Evolutionary conservation across 257 asterid genomes (phyloP), one percentile per base, ranked within the genome.

Genomic region (Cinchona pubescens): DNA sequence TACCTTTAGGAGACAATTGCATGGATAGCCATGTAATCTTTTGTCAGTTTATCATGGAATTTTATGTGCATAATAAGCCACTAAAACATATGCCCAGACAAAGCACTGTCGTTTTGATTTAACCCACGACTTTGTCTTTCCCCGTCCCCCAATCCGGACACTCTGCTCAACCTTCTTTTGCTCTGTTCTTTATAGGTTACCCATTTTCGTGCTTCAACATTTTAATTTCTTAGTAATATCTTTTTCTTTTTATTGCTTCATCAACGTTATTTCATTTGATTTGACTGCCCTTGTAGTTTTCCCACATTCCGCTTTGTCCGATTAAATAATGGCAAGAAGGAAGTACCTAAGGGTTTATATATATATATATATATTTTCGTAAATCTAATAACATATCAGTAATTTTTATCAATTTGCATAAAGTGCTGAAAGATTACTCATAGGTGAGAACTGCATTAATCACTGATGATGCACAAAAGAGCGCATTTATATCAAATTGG

Each of bases 41-140:
- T 71, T 82, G 82, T 78, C 77, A 60, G 72, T n/a, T 51, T 62
- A 64, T 67, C 64, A 56, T 30, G 40, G 40, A 69, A 73, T n/a
- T 62, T 67, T 75, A 45, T 65, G 30, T 40, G 60, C 49, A 23
- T 23, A n/a, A n/a, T n/a, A 35, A 11, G 62, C 45, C 64, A 67
- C 73, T 61, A 55, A 75, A 61, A 66, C 75, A 67, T n/a, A 53
- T 60, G 70, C 42, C 79, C 81, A 63, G 76, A 76, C 70, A 40
- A 53, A 51, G 18, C 64, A 70, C 75, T 78, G 75, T 71, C 78
- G 69, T 74, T 72, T 79, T 76, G 79, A 79, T 82, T 76, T 82
- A 76, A 76, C 78, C 83, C 78, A 79, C 70, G 46, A 23, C 78
- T 76, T 79, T 82, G 82, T 79, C 86, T 78, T 79, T 59, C 65